A percentile compares a stretch with the other conserved stretches of the same genome.
Evolutionary conservation across 2,329 filamentous ascomycete species (phyloP).

Genomic region (Ceratocystis variospora): DNA sequence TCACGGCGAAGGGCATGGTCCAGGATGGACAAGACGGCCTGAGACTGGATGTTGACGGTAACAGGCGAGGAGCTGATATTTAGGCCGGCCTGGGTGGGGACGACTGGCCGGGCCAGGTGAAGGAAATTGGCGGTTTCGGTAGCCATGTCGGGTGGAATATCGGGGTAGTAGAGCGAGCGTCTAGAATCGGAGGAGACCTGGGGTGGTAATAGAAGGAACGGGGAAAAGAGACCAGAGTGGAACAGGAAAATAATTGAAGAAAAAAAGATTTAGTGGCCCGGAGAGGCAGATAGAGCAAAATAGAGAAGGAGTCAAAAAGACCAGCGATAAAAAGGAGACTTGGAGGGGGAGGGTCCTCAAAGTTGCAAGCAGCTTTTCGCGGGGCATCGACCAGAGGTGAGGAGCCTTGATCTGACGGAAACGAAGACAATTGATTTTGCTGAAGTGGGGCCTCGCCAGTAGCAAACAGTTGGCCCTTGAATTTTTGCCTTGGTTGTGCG

Average conservation of each 20-base stretch:
- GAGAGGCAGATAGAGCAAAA: neutral
- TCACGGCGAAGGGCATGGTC: conserved; percentile 92
- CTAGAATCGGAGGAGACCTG: neutral
- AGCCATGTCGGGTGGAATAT: conserved; percentile 47
- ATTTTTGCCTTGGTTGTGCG: conserved; percentile 16
- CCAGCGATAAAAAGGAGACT: neutral
- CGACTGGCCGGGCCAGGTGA: conserved; percentile 84
- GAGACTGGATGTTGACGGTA: conserved; percentile 86
- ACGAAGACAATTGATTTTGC: conserved; percentile 18
- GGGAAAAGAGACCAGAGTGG: neutral
- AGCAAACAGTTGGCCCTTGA: too few species aligned
- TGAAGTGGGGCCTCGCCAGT: conserved; percentile 11
- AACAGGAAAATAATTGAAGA: neutral
- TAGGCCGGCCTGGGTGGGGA: conserved; percentile 63
- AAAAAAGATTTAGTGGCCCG: neutral
- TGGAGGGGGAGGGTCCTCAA: conserved; percentile 1
- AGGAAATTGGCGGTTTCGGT: conserved; percentile 71
- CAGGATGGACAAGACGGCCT: conserved; percentile 66
- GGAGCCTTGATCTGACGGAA: conserved; percentile 12
- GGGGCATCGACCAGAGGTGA: conserved; percentile 9
- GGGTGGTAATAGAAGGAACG: neutral
- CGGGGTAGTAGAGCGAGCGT: too few species aligned
- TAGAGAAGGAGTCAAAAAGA: neutral
- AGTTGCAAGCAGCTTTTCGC: conserved; percentile 11
- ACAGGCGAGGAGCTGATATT: conserved; percentile 82